Evolutionary conservation across 192 early-diverging fungal species (phyloP), one percentile per base, ranked within the genome.

Genomic region (Podila clonocystis): DNA sequence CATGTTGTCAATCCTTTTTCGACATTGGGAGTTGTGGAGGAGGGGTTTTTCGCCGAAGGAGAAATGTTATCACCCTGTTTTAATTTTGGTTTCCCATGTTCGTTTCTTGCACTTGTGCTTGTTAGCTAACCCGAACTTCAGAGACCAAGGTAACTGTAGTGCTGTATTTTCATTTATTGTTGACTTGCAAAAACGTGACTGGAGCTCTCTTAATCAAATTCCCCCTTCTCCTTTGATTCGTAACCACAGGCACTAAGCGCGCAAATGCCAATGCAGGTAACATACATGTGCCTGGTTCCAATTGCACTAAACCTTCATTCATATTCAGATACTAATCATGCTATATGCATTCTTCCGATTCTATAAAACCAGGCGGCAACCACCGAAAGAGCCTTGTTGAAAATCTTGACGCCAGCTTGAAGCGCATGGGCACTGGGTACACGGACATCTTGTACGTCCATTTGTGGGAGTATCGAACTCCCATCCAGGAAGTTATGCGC

Each of bases 401-500:
- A 34, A 73, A 85, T 22, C 57, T 92, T 9, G 87, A 89, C 50
- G 86, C 38, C 5, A 87, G 85, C 52, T 73, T 92, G 33, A 85
- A 89, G 76, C 72, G 89, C 2, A 66, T 92, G 41, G 73, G 82
- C 12, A 86, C 85, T 4, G 83, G 70, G 9, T 84, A 85, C 19
- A 62, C 83, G 29, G 87, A 88, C 63, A 57, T 87, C 29, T 65
- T 87, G 2, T 87, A 87, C 58, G 77, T 87, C 5, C 86, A 87
- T 31, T 13, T 82, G 15, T 87, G 70, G 72, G 86, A 87, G 48
- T 87, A 73, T 60, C 48, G 82, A 31, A 90, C 92, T 0, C 87
- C 93, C 2, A 82, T 91, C 20, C 86, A 91, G 64, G 93, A 94
- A 67, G 91, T 91, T 15, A 90, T 94, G 88, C 80, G 85, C 45